Evolutionary conservation across 2,329 filamentous ascomycete genomes (phyloP).

Genomic region (Paracorniculantispora psalliotae): DNA sequence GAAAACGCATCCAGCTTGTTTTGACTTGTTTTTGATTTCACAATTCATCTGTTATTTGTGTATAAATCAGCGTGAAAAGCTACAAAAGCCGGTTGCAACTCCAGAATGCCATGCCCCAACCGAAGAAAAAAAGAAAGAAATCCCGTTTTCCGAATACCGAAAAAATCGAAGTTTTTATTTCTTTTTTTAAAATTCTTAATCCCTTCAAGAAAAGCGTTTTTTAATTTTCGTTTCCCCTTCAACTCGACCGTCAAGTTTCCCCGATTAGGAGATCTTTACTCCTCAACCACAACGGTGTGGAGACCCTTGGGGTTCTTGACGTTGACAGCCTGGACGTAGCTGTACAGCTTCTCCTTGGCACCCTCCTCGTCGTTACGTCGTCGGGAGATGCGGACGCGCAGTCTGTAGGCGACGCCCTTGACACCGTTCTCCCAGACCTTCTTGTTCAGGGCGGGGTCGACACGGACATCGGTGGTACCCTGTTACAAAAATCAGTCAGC

Average conservation of each 20-base stretch:
- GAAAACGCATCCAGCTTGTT: neutral
- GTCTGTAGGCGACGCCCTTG: slow-evolving; percentile 97
- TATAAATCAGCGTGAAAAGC: slow-evolving; percentile 35
- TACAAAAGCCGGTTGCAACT: slow-evolving; percentile 43
- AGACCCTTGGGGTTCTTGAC: slow-evolving; percentile 99
- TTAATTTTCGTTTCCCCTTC: slow-evolving; percentile 22
- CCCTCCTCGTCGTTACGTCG: slow-evolving; percentile 99
- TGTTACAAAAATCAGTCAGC: slow-evolving; percentile 33
- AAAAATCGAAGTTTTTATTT: slow-evolving; percentile 15
- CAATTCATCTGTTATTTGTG: slow-evolving; percentile 14
- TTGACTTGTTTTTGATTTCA: neutral
- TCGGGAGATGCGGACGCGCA: slow-evolving; percentile 97
- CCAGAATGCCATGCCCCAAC: slow-evolving; percentile 41
- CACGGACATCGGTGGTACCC: slow-evolving; percentile 94
- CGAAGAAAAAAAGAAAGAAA: slow-evolving; percentile 32
- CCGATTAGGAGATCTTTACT: slow-evolving; percentile 27
- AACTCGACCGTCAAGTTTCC: neutral
- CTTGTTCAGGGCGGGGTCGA: slow-evolving; percentile 99
- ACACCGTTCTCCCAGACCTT: slow-evolving; percentile 99
- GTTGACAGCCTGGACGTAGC: slow-evolving; percentile 99
- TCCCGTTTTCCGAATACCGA: slow-evolving; percentile 33
- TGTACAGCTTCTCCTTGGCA: slow-evolving; percentile 99
- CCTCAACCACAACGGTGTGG: slow-evolving; percentile 81
- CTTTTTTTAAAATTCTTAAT: slow-evolving; percentile 2
- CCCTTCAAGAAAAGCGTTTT: slow-evolving; percentile 14